Conservation (phyloP, 75 land plant genomes). For the Ceratopteris richardii region DNA sequence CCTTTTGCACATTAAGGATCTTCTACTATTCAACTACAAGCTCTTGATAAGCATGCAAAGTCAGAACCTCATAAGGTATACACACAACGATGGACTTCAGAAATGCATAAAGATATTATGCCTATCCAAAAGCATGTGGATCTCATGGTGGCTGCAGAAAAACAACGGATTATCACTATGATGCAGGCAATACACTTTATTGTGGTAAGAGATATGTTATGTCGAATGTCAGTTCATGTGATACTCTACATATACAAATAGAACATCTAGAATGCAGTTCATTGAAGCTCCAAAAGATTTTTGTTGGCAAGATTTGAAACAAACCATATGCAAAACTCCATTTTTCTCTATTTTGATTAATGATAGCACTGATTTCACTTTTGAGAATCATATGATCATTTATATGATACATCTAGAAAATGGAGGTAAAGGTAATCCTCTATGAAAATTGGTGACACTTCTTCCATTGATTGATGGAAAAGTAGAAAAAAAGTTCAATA, state of each 20-base stretch:
- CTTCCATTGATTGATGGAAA: background rate
- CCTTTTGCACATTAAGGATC: background rate
- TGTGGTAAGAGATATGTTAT: background rate
- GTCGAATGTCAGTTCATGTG: too few relatives aligned
- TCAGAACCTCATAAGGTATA: background rate
- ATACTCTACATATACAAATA: background rate
- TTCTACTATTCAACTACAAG: background rate
- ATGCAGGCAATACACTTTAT: background rate
- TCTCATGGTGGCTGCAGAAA: background rate
- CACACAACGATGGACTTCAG: too few relatives aligned
- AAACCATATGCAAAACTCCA: background rate
- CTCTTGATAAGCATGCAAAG: constrained; percentile 1
- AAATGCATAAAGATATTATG: background rate
- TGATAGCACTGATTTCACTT: background rate
- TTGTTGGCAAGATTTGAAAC: background rate
- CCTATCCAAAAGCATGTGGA: constrained; percentile 1
- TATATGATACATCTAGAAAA: background rate
- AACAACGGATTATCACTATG: background rate
- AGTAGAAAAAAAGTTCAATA: background rate
- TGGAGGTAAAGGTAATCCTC: background rate
- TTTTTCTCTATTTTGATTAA: background rate
- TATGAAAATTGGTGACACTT: background rate
- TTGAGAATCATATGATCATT: background rate
- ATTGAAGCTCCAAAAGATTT: background rate
- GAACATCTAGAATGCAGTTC: background rate